A percentile compares a stretch with the other conserved stretches of the same genome.
Conservation (phyloP, 345 rosid genomes). For the Raphanus sativus region DNA sequence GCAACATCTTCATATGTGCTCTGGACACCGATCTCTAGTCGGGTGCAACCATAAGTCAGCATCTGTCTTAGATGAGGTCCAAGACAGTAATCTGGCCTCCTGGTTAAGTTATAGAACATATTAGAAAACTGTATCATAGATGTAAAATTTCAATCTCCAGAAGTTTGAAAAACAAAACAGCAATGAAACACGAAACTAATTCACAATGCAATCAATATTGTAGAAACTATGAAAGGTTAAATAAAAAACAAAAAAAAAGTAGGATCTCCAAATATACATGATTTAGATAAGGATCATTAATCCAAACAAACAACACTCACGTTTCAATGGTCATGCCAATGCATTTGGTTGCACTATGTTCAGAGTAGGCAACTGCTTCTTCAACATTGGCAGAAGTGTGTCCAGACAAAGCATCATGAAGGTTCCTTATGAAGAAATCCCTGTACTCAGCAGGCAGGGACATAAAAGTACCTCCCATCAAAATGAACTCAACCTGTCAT, state of each 20-base stretch:
- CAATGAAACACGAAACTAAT: not conserved
- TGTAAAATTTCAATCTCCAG: not conserved
- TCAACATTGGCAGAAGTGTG: constrained; percentile 92
- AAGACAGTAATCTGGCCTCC: constrained; percentile 98
- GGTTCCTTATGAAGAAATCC: constrained; percentile 89
- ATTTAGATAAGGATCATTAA: not conserved
- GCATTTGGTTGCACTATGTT: constrained; percentile 90
- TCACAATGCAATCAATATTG: not conserved
- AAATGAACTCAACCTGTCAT: constrained; percentile 90
- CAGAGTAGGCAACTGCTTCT: constrained; percentile 96
- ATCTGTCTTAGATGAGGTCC: constrained; percentile 98
- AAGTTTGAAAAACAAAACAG: not conserved
- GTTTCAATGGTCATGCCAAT: constrained; percentile 99
- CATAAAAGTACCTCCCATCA: constrained; percentile 99
- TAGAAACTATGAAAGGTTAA: not conserved
- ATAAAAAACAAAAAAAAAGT: not conserved
- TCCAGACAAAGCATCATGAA: constrained; percentile 96
- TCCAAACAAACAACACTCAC: constrained; percentile 49
- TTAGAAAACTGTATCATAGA: not conserved
- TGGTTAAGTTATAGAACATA: constrained; percentile 37
- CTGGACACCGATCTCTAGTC: constrained; percentile 98
- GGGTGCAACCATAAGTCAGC: constrained; percentile 94
- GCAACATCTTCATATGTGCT: constrained; percentile 99
- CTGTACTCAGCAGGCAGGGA: constrained; percentile 93
- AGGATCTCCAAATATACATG: not conserved